Base-by-base conservation (phyloP, 345 rosid species). In the Arabidopsis arenosa region DNA sequence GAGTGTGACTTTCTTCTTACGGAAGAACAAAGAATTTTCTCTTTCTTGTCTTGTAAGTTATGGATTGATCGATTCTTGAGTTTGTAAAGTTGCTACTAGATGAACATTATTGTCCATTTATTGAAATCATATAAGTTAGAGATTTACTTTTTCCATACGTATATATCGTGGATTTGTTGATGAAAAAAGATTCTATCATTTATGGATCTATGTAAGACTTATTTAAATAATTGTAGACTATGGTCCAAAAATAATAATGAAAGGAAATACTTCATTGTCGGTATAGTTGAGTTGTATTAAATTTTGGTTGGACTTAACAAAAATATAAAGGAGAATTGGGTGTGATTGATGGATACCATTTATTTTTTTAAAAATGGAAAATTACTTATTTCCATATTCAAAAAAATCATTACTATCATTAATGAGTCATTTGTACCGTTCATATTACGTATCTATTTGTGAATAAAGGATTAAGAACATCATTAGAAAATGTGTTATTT, bases 211-310 rank as follows among this genome's bases (percentile, higher is more conserved):
- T 67, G 59, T 44, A 28, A 67, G 18, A 30, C 39, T 12, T 57
- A 11, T 30, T 75, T 17, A 30, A 67, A 59, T 59, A 59, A 59
- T 68, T 60, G 45, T 77, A 47, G 72, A 55, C 76, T 77, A 70
- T 47, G 67, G 66, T 77, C 76, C 80, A 77, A 77, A 70, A 37
- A 4, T 64, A 64, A 77, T 71, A 71, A 77, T 71, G 76, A 40
- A 65, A 51, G 48, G 68, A 57, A 64, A 48, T 39, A 51, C 62
- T 64, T 71, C 72, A 5, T 57, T 71, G 76, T 71, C 73, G 56
- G 80, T 71, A 63, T 65, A 65, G 80, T 77, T 77, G 72, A 70
- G 68, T 63, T 70, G 63, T 57, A 71, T 65, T 71, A 71, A 71
- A 47, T 64, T 35, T 57, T 77, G 76, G 73, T 58, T 58, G 73